Base-by-base conservation (phyloP, 208 protist species). In the Crithidia expoeki region DNA sequence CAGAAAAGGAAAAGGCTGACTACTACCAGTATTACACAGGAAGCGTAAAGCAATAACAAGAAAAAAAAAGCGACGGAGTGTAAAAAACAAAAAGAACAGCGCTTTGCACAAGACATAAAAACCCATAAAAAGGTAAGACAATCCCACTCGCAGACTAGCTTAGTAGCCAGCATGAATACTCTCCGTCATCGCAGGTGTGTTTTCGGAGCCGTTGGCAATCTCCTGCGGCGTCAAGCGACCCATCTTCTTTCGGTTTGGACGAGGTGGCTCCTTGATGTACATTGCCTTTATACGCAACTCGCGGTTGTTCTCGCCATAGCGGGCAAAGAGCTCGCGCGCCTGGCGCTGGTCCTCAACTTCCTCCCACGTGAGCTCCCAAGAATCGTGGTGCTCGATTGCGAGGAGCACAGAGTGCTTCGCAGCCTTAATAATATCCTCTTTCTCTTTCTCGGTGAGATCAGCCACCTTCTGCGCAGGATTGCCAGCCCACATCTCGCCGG, bases 401-500 rank as follows among this genome's bases (percentile, higher is more conserved):
- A 96, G 78, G 23, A 96, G 81, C 3, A 96, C 92, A 72, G 92
- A 92, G 57, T 96, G 92, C 74, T 96, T 96, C 6, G 92, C 92
- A 4, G 92, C 83, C 74, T 94, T 96, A 51, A 94, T 84, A 58
- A 96, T 94, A 53, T 92, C 74, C 32, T 96, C 89, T 59, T 89
- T 76, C 42, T 96, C 92, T 38, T 94, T 90, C 68, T 96, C 89
- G 17, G 90, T 93, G 23, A 98, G 78, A 53, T 95, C 80, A 6
- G 79, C 82, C 44, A 96, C 70, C 57, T 96, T 95, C 63, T 97
- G 82, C 10, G 93, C 92, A 25, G 94, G 94, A 68, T 95, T 95
- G 9, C 94, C 94, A 7, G 90, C 80, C 92, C 94, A 98, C 80
- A 98, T 90, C 80, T 97, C 92, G 23, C 94, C 94, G 38, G 89